Base-by-base conservation (phyloP, 2,329 filamentous ascomycete species). In the Coniochaeta sp. region DNA sequence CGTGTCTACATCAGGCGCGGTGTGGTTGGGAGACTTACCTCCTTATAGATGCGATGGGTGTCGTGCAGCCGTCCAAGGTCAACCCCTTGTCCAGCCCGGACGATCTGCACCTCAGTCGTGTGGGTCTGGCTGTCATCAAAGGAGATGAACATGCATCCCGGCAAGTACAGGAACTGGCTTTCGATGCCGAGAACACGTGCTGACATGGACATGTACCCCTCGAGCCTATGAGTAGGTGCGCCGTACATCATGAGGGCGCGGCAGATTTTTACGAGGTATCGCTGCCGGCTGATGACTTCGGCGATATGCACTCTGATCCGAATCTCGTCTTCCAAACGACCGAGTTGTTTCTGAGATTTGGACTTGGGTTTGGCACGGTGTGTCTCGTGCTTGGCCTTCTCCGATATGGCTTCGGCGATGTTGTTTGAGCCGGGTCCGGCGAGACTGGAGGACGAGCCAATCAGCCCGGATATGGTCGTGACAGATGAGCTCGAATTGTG, bases 61-160 rank as follows among this genome's bases (percentile, higher is more conserved):
- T 91, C 87, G 49, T 84, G 77, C 12, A 91, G 77, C 60, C 85
- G 86, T 26, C 86, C 87, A 1, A 91, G 74, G 63, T 91, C 83
- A 9, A 91, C 77, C 1, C 86, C 86, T 60, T 89, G 86, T 0
- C 71, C 69, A 0, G 82, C 78, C 4, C 84, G 79, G 6, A 91
- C 83, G 28, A 91, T 77, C 68, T 89, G 88, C 55, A 91, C 86
- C 63, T 90, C 86, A n/a, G 86, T 86, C 0, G 87, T 91, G 61
- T 91, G 86, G 0, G 86, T 89, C 0, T 70, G 68, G 56, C 70
- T 74, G 66, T 92, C 88, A 61, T 88, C 91, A 62, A 96, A 96
- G 4, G 89, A 92, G 63, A 96, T 87, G 52, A 96, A 88, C 91
- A 96, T 96, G 63, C 89, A 95, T 0, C 89, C 89, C 0, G 91